Conservation (phyloP, 257 asterid species). For the Solanum gracilifrons region DNA sequence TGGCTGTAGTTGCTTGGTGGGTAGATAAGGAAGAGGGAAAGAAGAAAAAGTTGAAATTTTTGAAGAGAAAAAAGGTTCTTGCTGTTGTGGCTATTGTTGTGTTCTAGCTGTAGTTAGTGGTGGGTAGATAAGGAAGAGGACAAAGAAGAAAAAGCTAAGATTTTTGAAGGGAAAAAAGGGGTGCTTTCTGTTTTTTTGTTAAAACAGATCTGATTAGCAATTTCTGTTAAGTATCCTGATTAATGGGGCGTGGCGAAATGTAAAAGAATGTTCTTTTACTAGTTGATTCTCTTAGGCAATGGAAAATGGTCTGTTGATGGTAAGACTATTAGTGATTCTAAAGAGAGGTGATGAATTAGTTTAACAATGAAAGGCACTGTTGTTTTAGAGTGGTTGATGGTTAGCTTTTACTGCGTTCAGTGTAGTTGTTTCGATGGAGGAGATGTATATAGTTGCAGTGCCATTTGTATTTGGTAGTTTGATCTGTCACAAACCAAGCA, state of each 20-base stretch:
- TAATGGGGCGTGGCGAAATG: conserved; percentile 7
- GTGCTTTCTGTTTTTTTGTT: conserved; percentile 17
- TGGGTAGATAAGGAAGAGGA: conserved; percentile 20
- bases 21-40: conserved; percentile 17
- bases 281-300: conserved; percentile 14
- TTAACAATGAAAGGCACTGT: conserved; percentile 48
- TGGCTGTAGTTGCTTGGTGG: conserved; percentile 13
- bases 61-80: neutral
- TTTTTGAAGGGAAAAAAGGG: conserved; percentile 21
- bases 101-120: conserved; percentile 8
- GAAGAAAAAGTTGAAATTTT: neutral
- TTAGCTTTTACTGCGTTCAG: conserved; percentile 21
- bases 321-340: conserved; percentile 11
- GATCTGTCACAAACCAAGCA: conserved; percentile 18
- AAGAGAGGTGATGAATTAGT: conserved; percentile 29
- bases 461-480: conserved; percentile 49
- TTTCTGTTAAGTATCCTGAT: conserved; percentile 7
- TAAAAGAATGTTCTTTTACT: conserved; percentile 5
- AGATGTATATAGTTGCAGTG: conserved; percentile 35
- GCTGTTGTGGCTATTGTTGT: conserved; percentile 10
- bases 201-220: conserved; percentile 32
- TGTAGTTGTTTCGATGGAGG: conserved; percentile 42
- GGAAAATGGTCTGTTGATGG: conserved; percentile 25
- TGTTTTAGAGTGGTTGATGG: conserved; percentile 28
- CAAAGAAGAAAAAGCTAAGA: conserved; percentile 1